Evolutionary conservation across 768 basidiomycete genomes (phyloP).

Genomic region (Piloderma croceum): DNA sequence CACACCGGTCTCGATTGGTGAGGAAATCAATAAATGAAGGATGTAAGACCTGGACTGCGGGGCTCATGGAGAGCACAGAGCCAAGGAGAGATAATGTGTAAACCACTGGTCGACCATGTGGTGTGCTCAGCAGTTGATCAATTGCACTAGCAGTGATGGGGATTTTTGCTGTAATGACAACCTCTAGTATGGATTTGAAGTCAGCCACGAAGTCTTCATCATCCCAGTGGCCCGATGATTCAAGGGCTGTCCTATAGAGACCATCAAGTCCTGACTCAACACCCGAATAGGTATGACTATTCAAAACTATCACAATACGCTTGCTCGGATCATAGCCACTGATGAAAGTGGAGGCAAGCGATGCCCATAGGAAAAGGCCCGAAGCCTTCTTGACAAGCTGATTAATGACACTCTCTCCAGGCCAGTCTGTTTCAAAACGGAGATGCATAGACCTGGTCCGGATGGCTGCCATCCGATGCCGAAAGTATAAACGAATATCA

Average conservation of each 20-base stretch:
- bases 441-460: background rate
- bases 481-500: background rate
- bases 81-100: conserved; percentile 25
- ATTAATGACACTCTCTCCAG: conserved; percentile 14
- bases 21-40: conserved; percentile 29
- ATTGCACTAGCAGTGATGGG: conserved; percentile 21
- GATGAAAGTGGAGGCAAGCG: conserved; percentile 17
- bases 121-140: conserved; percentile 11
- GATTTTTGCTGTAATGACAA: conserved; percentile 23
- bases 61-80: conserved; percentile 16
- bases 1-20: conserved; percentile 23
- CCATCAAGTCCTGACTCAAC: conserved; percentile 24
- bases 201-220: conserved; percentile 23
- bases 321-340: conserved; percentile 1
- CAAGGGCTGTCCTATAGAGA: conserved; percentile 27
- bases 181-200: conserved; percentile 27
- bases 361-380: conserved; percentile 29
- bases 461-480: background rate
- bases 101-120: conserved; percentile 19
- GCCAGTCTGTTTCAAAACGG: conserved; percentile 22
- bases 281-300: conserved; percentile 8
- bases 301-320: background rate
- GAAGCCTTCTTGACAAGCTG: conserved; percentile 9
- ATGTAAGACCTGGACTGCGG: conserved; percentile 21
- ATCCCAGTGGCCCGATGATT: conserved; percentile 25